These are phyloP conservation scores for Mortierella sp. DNA, from an alignment of 371 early-diverging fungal genomes.

Conservation along the genomic window DNA sequence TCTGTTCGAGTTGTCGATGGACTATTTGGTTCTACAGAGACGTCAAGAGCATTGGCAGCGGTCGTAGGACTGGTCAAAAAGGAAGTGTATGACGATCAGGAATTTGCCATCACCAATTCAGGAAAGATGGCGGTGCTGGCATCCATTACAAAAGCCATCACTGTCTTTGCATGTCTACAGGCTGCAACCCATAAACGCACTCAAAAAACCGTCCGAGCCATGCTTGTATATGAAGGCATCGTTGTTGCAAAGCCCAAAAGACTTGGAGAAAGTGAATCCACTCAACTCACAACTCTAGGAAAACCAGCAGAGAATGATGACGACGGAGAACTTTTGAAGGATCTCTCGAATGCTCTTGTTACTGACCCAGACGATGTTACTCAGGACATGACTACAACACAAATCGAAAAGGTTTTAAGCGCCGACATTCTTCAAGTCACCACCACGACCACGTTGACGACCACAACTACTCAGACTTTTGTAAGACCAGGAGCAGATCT, in stretches of 20 bases:
- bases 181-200: slow-evolving; percentile 78
- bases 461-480: slow-evolving; percentile 56
- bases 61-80: slow-evolving; percentile 81
- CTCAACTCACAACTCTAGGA: slow-evolving; percentile 16
- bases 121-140: slow-evolving; percentile 81
- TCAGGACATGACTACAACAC: slow-evolving; percentile 52
- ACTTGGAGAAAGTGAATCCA: slow-evolving; percentile 29
- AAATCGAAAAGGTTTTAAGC: slow-evolving; percentile 52
- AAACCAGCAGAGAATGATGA: slow-evolving; percentile 24
- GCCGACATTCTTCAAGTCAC: slow-evolving; percentile 54
- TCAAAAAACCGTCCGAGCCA: slow-evolving; percentile 62
- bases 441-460: slow-evolving; percentile 48
- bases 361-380: slow-evolving; percentile 56
- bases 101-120: slow-evolving; percentile 69
- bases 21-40: slow-evolving; percentile 92
- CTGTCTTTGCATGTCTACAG: slow-evolving; percentile 89
- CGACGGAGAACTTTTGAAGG: slow-evolving; percentile 33
- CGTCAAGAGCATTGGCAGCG: slow-evolving; percentile 88
- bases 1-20: slow-evolving; percentile 92
- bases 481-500: slow-evolving; percentile 52
- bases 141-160: slow-evolving; percentile 83
- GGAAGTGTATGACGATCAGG: slow-evolving; percentile 81
- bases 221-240: slow-evolving; percentile 66
- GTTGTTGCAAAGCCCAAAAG: slow-evolving; percentile 60
- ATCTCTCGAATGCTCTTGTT: slow-evolving; percentile 45